Evolutionary conservation across 371 early-diverging fungal genomes (phyloP), one percentile per base, ranked within the genome.

Genomic region (Mortierella sp.): DNA sequence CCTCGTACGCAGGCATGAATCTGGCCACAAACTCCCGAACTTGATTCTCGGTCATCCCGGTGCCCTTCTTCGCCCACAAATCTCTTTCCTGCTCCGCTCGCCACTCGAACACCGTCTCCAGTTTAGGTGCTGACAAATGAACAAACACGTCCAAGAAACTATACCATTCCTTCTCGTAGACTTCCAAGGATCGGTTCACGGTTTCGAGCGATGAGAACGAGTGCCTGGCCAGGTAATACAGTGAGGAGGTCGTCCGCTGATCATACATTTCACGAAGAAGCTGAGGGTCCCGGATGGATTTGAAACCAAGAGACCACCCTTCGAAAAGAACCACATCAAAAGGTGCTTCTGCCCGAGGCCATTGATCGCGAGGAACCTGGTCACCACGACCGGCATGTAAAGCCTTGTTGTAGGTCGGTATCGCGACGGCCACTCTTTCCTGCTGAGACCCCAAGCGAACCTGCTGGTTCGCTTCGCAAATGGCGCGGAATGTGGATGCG

Each of bases 291-390:
- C 71, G 64, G 19, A 93, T 76, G 2, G 91, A 77, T 27, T 87
- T 89, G 72, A 96, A 98, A 0, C 97, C 98, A 17, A 95, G 71
- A 61, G 88, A 92, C 96, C 98, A 98, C 0, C 98, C 98, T 79
- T 98, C 98, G 63, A 97, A 91, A 27, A 98, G 61, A 7, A 98
- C 82, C 24, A 97, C 85, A 63, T 96, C 90, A 37, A 91, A 63
- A 0, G 94, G 93, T 0, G 78, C 79, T 16, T 56, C 39, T 0
- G 83, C 82, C 6, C 24, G 48, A 5, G 68, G 72, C 96, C 95
- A 96, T 24, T 86, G 49, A 1, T 61, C 40, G 27, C 48, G 29
- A 1, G 86, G 85, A 8, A 83, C 28, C 13, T 95, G 88, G 59
- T 98, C 97, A 0, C 98, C 98, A 27, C 84, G 79, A 0, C 98